Percentiles rank a stretch among this genome's conserved stretches.
phyloP scores from a whole-genome alignment of 2,329 filamentous ascomycete genomes.

The Botrytis aclada region DNA sequence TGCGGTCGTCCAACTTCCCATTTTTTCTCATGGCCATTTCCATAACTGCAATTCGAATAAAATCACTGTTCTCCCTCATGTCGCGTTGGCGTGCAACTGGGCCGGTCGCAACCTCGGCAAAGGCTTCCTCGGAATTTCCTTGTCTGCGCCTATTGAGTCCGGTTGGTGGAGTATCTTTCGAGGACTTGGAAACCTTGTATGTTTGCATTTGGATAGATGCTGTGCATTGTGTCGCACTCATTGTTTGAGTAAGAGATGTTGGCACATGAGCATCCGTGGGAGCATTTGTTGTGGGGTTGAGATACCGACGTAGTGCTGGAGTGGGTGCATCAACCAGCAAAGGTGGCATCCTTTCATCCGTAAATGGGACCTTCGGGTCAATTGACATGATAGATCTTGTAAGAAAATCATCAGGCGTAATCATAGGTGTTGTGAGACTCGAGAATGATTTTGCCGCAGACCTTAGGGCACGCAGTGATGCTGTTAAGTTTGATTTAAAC shows the following conservation, averaged over 20 bases:
- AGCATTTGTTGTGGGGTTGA: constrained; percentile 59
- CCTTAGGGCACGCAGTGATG: constrained; percentile 60
- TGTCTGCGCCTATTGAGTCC: constrained; percentile 35
- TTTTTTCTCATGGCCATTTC: constrained; percentile 68
- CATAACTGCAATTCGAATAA: constrained; percentile 68
- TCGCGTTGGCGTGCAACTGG: constrained; percentile 59
- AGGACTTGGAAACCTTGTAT: constrained; percentile 47
- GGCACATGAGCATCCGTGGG: constrained; percentile 43
- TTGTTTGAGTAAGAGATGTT: constrained; percentile 38
- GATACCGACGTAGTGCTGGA: constrained; percentile 62
- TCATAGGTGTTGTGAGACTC: constrained; percentile 58
- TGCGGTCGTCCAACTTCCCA: constrained; percentile 64
- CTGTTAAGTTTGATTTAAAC: constrained; percentile 68
- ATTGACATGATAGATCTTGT: constrained; percentile 66
- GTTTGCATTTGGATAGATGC: constrained; percentile 72
- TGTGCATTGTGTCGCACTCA: constrained; percentile 49
- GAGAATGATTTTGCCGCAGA: constrained; percentile 64
- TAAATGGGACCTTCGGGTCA: constrained; percentile 63
- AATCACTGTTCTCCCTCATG: constrained; percentile 67
- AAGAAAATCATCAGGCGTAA: constrained; percentile 64
- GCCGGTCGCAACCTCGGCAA: constrained; percentile 40
- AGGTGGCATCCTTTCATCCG: constrained; percentile 64
- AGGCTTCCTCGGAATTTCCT: constrained; percentile 34
- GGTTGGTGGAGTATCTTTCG: constrained; percentile 41
- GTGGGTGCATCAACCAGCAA: constrained; percentile 62